Base-by-base conservation (phyloP, 148 eudicot species). In the Rhododendron ovatum region DNA sequence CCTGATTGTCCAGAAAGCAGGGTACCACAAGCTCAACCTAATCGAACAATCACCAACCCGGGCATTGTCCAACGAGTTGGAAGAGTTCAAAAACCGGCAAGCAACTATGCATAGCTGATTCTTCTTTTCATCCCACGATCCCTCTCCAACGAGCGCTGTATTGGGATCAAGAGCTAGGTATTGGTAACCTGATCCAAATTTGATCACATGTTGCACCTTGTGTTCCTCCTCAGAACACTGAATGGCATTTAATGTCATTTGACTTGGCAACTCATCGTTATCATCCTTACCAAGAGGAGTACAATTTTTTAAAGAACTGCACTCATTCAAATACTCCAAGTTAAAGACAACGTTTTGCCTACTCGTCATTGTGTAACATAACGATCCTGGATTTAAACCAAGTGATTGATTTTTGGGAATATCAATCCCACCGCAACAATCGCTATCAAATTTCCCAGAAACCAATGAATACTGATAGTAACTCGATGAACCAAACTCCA, bases 11-110 rank as follows among this genome's bases (percentile, higher is more conserved):
- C 84, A 73, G 5, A 80, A 63, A 22, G 86, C 78, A n/a, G 61
- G 89, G 82, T n/a, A 87, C 77, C 73, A 30, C 59, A 87, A 84
- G 51, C 86, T 87, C 86, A 87, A 18, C 80, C 84, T 84, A 10
- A 80, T 37, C 6, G 89, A 87, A 59, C 89, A 87, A 50, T 87
- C 86, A 67, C 86, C 89, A 79, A 87, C 61, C 20, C 2, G 74
- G 22, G 80, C 86, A 53, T 57, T 53, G 1, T 61, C 73, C 73
- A 9, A 11, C 11, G 88, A 35, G 41, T 80, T 82, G 13, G 30
- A 33, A 8, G 37, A 14, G 18, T 41, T 50, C 80, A 71, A 80
- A 65, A 87, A 53, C 15, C 80, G 51, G 26, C 89, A 87, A 67
- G 86, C 89, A 20, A 80, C 71, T 1, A 87, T 41, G 9, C 55